phyloP scores from a whole-genome alignment of 1,284 basidiomycete genomes.

The Pholiota adiposa region DNA sequence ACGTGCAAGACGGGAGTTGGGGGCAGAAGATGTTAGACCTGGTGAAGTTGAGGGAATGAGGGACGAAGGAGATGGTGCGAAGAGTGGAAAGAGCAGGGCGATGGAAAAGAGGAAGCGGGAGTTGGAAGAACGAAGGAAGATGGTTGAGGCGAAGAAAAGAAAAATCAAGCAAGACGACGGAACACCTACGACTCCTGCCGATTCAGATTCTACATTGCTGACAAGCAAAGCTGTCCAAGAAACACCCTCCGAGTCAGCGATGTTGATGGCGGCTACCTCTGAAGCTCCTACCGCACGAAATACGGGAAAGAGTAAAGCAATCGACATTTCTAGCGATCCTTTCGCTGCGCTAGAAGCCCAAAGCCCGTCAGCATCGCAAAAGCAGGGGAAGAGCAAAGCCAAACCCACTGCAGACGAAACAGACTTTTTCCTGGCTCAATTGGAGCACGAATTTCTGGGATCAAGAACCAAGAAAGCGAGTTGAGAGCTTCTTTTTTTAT shows the following conservation, averaged over 20 bases:
- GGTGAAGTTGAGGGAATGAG: slow-evolving; percentile 74
- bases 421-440: slow-evolving; percentile 65
- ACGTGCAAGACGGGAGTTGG: slow-evolving; percentile 58
- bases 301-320: not conserved
- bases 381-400: slow-evolving; percentile 30
- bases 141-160: slow-evolving; percentile 81
- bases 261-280: slow-evolving; percentile 38
- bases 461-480: slow-evolving; percentile 24
- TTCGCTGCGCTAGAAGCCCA: slow-evolving; percentile 54
- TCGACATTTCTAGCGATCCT: slow-evolving; percentile 39
- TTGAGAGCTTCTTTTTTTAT: not conserved
- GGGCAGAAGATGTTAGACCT: slow-evolving; percentile 59
- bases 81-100: slow-evolving; percentile 54
- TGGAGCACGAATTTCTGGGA: slow-evolving; percentile 52
- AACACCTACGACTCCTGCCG: not conserved
- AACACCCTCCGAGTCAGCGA: not conserved
- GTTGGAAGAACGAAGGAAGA: slow-evolving; percentile 73
- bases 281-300: slow-evolving; percentile 20
- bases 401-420: slow-evolving; percentile 42
- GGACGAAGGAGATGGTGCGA: slow-evolving; percentile 32
- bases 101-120: slow-evolving; percentile 82
- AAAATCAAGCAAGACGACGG: slow-evolving; percentile 46
- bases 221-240: not conserved
- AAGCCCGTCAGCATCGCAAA: slow-evolving; percentile 13
- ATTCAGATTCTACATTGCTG: not conserved